Base-by-base conservation (phyloP, 106 monocot species). In the Dioscorea zingiberensis region DNA sequence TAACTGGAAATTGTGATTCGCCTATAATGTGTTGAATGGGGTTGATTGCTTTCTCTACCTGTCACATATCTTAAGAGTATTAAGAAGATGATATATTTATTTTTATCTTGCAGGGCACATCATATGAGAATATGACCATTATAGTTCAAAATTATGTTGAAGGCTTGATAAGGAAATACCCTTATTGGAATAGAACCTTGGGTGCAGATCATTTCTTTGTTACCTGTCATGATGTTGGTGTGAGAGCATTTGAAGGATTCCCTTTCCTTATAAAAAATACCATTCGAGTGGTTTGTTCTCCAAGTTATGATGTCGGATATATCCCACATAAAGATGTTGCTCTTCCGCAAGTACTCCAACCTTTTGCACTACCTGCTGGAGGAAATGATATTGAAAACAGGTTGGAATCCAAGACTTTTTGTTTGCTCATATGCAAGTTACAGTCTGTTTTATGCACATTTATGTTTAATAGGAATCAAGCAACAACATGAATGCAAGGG, bases 201-300 rank as follows among this genome's bases (percentile, higher is more conserved):
- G 97, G 97, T 62, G 79, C 88, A n/a, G 97, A 97, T 78, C 97
- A 97, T 65, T 83, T 97, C 71, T 84, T 97, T 56, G 97, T 97
- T 21, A 92, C 97, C 24, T 97, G 92, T 54, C 97, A 97, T 79
- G 97, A 97, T 83, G 97, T 97, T 58, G 92, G 97, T 45, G 97
- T 97, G 27, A 85, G 97, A 57, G 97, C 97, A 60, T 88, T 88
- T 47, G 97, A 97, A 69, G 97, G 97, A 51, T 71, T 88, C 21
- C 70, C 73, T 18, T 74, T 79, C 44, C 73, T 92, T 61, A 62
- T 88, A 21, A 92, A 97, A 69, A 97, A 92, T 72, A 81, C 92
- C 3, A 97, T 97, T 60, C 74, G 97, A 48, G 88, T 86, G 64
- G 91, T 92, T 51, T 97, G 97, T 73, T 92, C 97, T 25, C 85